Evolutionary conservation across 176 grass and related monocot genomes (phyloP).

Genomic region (Triticum timopheevii): DNA sequence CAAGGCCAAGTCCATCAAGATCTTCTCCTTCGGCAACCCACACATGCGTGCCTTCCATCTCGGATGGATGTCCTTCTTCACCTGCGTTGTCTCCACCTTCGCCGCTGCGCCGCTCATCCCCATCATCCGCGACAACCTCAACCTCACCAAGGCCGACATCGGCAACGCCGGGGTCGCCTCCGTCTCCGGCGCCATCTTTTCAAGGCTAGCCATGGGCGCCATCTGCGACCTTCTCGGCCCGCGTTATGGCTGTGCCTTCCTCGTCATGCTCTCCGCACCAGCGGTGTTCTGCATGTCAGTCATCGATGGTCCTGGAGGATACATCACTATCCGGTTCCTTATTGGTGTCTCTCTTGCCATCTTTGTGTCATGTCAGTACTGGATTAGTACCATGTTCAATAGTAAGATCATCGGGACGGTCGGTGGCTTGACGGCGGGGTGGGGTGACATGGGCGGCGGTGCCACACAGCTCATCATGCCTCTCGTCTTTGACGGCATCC

Average conservation of each 20-base stretch:
- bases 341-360: slow-evolving; percentile 86
- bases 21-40: slow-evolving; percentile 4
- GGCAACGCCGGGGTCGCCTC: slow-evolving; percentile 92
- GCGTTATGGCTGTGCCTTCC: slow-evolving; percentile 85
- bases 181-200: slow-evolving; percentile 90
- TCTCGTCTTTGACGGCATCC: slow-evolving; percentile 71
- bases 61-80: neutral
- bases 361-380: slow-evolving; percentile 90
- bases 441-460: slow-evolving; percentile 94
- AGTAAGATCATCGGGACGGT: slow-evolving; percentile 74
- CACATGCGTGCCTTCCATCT: neutral
- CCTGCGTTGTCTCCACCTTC: neutral
- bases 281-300: slow-evolving; percentile 82
- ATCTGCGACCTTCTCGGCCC: slow-evolving; percentile 84
- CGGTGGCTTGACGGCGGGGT: slow-evolving; percentile 67
- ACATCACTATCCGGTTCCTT: slow-evolving; percentile 72
- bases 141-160: slow-evolving; percentile 72
- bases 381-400: slow-evolving; percentile 80
- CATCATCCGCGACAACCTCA: slow-evolving; percentile 84
- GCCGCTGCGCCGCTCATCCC: slow-evolving; percentile 42
- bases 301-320: slow-evolving; percentile 46
- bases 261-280: slow-evolving; percentile 77
- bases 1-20: slow-evolving; percentile 7
- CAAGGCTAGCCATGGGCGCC: slow-evolving; percentile 80
- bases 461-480: slow-evolving; percentile 99